Evolutionary conservation across 805 yeast species (phyloP).

Genomic region (Brettanomyces nanus): DNA sequence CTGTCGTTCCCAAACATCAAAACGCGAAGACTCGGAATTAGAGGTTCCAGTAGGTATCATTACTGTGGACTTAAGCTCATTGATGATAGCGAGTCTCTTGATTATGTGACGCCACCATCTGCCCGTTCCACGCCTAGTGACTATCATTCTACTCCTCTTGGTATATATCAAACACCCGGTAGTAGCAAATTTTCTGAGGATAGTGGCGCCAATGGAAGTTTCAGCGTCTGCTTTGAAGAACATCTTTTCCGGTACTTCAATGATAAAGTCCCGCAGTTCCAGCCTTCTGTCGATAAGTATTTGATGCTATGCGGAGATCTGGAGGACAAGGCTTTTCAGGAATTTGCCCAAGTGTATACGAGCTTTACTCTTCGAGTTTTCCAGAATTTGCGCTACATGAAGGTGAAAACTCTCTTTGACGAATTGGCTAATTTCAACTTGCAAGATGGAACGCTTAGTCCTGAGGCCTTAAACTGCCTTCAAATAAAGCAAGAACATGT

Average conservation of each 20-base stretch:
- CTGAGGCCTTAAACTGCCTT: slow-evolving; percentile 27
- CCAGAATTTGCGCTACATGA: slow-evolving; percentile 61
- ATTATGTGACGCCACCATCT: not conserved
- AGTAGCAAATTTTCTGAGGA: no score
- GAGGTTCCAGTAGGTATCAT: slow-evolving; percentile 80
- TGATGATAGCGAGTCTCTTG: slow-evolving; percentile 24
- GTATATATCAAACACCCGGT: no score
- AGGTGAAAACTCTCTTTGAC: slow-evolving; percentile 50
- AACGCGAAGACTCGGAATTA: slow-evolving; percentile 71
- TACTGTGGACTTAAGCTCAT: slow-evolving; percentile 63
- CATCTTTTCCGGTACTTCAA: slow-evolving; percentile 7
- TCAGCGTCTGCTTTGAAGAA: slow-evolving; percentile 8
- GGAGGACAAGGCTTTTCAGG: not conserved
- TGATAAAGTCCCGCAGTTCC: slow-evolving; percentile 4
- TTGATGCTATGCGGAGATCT: not conserved
- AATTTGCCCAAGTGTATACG: slow-evolving; percentile 31
- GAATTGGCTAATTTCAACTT: slow-evolving; percentile 42
- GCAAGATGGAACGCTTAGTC: slow-evolving; percentile 30
- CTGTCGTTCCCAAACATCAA: slow-evolving; percentile 57
- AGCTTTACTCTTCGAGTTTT: slow-evolving; percentile 57
- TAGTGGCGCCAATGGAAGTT: no score
- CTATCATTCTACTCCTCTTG: not conserved
- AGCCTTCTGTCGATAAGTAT: not conserved
- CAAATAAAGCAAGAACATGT: slow-evolving; percentile 3
- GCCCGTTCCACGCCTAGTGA: not conserved